A percentile compares a stretch with the other conserved stretches of the same genome.
Evolutionary conservation across 768 basidiomycete species (phyloP).

Genomic region (Kwoniella heveanensis): DNA sequence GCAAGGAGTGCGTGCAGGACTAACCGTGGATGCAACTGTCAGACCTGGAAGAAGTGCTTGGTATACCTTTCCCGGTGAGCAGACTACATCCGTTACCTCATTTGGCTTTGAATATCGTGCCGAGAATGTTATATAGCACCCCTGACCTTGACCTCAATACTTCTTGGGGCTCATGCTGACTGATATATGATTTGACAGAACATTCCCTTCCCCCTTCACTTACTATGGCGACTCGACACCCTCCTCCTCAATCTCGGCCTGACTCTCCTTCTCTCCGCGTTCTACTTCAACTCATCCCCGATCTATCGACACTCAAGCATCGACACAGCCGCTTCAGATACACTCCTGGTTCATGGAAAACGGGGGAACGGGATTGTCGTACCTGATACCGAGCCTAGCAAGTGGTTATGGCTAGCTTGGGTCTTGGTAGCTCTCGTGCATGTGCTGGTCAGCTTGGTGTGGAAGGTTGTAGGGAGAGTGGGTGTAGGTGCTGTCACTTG

Average conservation of each 20-base stretch:
- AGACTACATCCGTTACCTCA: no score
- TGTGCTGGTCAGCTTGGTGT: conserved; percentile 43
- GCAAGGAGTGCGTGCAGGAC: neutral
- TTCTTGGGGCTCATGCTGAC: neutral
- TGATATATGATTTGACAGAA: conserved; percentile 31
- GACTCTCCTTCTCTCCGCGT: conserved; percentile 52
- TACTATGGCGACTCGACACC: conserved; percentile 54
- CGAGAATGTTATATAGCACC: no score
- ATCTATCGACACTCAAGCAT: conserved; percentile 39
- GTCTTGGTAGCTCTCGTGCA: conserved; percentile 39
- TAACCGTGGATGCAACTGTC: neutral
- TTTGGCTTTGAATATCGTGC: no score
- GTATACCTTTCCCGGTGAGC: conserved; percentile 52
- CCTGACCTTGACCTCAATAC: no score
- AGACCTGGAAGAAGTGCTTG: conserved; percentile 53
- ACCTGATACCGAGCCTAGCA: conserved; percentile 31
- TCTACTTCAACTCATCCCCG: conserved; percentile 52
- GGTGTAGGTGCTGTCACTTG: conserved; percentile 55
- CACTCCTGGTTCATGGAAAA: neutral
- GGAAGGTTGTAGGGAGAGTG: conserved; percentile 49
- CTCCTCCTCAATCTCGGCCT: conserved; percentile 54
- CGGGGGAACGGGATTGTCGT: neutral
- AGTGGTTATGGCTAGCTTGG: conserved; percentile 47
- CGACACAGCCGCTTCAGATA: neutral
- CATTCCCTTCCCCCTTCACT: conserved; percentile 53